These are phyloP conservation scores for Tricholomella constricta DNA, from an alignment of 768 basidiomycete genomes.

Conservation along the genomic window DNA sequence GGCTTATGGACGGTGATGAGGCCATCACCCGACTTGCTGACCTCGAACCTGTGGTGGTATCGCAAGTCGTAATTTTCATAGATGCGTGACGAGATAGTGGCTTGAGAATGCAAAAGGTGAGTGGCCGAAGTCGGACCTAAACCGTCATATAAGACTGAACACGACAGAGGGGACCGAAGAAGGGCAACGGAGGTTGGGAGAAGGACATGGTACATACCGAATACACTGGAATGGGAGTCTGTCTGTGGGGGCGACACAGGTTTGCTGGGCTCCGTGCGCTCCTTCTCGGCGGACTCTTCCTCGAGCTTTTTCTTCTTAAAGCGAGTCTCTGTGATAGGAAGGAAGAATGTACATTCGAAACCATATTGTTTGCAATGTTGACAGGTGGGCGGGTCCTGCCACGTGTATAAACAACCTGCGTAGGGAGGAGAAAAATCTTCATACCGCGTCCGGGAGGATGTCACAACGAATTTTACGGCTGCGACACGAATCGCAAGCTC, in stretches of 20 bases:
- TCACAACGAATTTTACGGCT: conserved; percentile 95
- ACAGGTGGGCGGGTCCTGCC: conserved; percentile 72
- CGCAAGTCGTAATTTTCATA: conserved; percentile 89
- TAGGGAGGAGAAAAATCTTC: neutral
- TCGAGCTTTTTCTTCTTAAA: conserved; percentile 96
- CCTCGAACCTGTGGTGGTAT: conserved; percentile 87
- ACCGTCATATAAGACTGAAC: conserved; percentile 45
- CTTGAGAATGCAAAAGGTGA: conserved; percentile 89
- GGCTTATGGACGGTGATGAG: conserved; percentile 81
- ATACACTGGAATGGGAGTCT: conserved; percentile 55
- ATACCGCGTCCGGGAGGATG: conserved; percentile 65
- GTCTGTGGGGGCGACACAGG: conserved; percentile 42
- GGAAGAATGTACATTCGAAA: conserved; percentile 95
- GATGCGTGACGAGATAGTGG: conserved; percentile 78
- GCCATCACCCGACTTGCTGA: conserved; percentile 83
- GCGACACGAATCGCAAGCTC: conserved; percentile 91
- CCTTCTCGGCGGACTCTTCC: conserved; percentile 55
- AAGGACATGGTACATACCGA: conserved; percentile 44
- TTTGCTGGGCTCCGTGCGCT: conserved; percentile 37
- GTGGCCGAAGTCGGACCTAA: conserved; percentile 85
- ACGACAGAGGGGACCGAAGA: conserved; percentile 18
- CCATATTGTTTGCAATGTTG: conserved; percentile 94
- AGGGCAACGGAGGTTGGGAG: conserved; percentile 16
- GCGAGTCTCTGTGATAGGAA: conserved; percentile 97
- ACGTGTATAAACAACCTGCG: neutral